phyloP scores from a whole-genome alignment of 768 basidiomycete species.

The Agaricus subrufescens region DNA sequence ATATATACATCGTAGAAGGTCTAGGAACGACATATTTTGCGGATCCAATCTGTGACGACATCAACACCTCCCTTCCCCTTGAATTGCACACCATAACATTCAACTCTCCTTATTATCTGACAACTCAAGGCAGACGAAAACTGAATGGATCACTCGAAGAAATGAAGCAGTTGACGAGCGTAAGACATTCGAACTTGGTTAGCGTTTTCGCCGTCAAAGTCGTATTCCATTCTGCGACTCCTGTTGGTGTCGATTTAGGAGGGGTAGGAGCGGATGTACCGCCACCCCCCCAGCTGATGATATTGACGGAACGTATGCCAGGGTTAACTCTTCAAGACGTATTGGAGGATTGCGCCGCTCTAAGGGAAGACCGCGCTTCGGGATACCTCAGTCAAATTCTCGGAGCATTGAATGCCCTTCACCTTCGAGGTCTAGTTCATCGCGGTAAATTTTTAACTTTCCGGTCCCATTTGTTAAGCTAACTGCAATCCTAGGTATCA shows the following conservation, averaged over 20 bases:
- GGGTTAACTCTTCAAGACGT: constrained; percentile 65
- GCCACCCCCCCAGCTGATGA: constrained; percentile 42
- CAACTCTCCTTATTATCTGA: constrained; percentile 62
- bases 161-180: constrained; percentile 50
- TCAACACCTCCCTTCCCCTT: constrained; percentile 49
- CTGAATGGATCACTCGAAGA: constrained; percentile 63
- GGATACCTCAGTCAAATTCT: constrained; percentile 76
- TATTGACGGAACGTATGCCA: constrained; percentile 72
- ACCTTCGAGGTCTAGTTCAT: constrained; percentile 64
- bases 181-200: constrained; percentile 65
- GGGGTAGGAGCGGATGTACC: background rate
- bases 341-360: constrained; percentile 67
- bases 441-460: constrained; percentile 41
- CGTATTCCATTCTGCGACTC: constrained; percentile 28
- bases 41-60: constrained; percentile 70
- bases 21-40: constrained; percentile 68
- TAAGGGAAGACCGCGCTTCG: constrained; percentile 72
- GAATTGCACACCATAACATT: constrained; percentile 69
- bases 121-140: constrained; percentile 68
- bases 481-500: constrained; percentile 40
- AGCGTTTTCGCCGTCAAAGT: constrained; percentile 66
- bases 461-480: background rate
- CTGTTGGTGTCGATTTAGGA: background rate
- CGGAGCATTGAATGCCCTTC: constrained; percentile 62
- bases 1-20: constrained; percentile 34